A percentile compares a stretch with the other conserved stretches of the same genome.
phyloP scores from a whole-genome alignment of 371 early-diverging fungal genomes.

The Phascolomyces articulosus region DNA sequence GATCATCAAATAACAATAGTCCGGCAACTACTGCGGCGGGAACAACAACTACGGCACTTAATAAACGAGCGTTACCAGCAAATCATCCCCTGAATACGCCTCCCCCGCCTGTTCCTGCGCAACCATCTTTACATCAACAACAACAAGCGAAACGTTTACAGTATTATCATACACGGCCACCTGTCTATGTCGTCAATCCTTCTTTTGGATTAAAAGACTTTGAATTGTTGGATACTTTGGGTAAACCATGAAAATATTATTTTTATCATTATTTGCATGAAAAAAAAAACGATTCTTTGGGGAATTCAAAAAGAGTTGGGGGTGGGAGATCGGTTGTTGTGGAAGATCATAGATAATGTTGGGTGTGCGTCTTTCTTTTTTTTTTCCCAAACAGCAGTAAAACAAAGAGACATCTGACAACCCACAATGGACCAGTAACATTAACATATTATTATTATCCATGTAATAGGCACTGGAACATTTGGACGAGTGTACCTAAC shows the following conservation, averaged over 20 bases:
- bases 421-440: too few species aligned
- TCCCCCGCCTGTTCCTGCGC: background rate
- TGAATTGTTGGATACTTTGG: conserved; percentile 46
- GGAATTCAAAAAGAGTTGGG: too few species aligned
- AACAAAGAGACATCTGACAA: background rate
- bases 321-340: too few species aligned
- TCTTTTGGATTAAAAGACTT: conserved; percentile 46
- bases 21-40: background rate
- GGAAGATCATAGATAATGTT: too few species aligned
- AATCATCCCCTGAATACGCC: conserved; percentile 17
- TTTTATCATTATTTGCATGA: background rate
- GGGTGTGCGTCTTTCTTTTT: too few species aligned
- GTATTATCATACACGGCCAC: conserved; percentile 42
- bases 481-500: conserved; percentile 93
- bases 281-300: too few species aligned
- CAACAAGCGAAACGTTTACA: conserved; percentile 42
- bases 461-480: conserved; percentile 93
- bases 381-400: too few species aligned
- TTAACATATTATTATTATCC: conserved; percentile 37
- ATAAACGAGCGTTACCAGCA: conserved; percentile 9
- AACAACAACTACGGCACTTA: background rate
- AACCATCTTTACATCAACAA: conserved; percentile 17
- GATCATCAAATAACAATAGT: conserved; percentile 5
- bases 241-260: background rate
- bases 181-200: conserved; percentile 45